Conservation (phyloP, 306 rosid genomes). For the Canavalia gladiata region DNA sequence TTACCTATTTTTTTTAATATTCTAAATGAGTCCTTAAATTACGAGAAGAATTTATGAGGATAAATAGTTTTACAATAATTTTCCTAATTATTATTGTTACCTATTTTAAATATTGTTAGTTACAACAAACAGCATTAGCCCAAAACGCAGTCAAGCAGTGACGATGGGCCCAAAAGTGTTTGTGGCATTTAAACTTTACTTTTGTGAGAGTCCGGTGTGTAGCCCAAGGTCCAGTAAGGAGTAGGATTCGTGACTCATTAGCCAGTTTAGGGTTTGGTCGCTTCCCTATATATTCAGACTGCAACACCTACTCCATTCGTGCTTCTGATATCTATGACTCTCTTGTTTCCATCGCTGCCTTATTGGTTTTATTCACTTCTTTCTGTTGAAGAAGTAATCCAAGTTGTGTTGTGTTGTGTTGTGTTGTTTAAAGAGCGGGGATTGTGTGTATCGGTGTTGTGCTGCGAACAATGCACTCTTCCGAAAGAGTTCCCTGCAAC, state of each 20-base stretch:
- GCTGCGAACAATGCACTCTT: constrained; percentile 62
- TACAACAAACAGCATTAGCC: no score
- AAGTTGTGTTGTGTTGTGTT: no score
- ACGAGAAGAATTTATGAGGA: no score
- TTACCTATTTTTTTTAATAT: no score
- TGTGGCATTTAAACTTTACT: background rate
- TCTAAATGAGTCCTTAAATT: no score
- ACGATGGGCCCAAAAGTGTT: background rate
- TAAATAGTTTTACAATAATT: no score
- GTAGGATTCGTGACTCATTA: background rate
- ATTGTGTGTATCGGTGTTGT: constrained; percentile 88
- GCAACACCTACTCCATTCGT: background rate
- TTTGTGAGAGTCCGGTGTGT: background rate
- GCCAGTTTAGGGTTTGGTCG: background rate
- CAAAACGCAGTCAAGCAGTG: no score
- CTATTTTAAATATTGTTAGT: no score
- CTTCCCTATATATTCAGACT: background rate
- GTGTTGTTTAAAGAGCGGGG: constrained; percentile 51
- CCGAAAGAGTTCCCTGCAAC: constrained; percentile 85
- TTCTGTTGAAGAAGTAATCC: background rate
- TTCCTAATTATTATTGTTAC: no score
- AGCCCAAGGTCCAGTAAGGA: constrained; percentile 10
- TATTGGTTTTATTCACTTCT: background rate
- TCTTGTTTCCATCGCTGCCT: background rate
- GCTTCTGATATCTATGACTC: background rate